These are phyloP conservation scores for Chlorella sp. DNA, from an alignment of 139 green algal genomes.

Conservation along the genomic window DNA sequence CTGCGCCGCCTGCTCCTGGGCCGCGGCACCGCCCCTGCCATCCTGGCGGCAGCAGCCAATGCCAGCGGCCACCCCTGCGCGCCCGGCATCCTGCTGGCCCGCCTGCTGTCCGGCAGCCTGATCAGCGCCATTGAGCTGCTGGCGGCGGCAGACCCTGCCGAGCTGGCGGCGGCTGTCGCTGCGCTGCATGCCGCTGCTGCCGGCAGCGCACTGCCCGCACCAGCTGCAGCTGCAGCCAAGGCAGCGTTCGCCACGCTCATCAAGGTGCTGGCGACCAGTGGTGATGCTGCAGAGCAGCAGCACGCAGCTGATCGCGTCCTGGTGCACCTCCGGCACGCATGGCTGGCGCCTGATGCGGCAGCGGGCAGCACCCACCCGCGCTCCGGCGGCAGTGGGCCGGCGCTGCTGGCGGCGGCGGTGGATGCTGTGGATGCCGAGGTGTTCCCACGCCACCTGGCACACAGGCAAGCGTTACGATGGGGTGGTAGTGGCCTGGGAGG, in stretches of 20 bases:
- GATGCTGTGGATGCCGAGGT: not conserved
- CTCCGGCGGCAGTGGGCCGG: not conserved
- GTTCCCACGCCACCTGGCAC: conserved; percentile 13
- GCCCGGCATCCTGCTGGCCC: not conserved
- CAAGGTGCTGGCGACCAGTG: conserved; percentile 2
- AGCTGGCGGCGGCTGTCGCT: not conserved
- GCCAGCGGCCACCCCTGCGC: conserved; percentile 4
- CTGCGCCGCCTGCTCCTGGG: conserved; percentile 1
- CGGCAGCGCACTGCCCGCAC: not conserved
- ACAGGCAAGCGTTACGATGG: not conserved
- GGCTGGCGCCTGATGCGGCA: not conserved
- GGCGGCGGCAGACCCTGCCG: not conserved
- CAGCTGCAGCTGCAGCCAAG: not conserved
- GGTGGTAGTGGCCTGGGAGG: too few species aligned
- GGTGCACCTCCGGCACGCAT: not conserved
- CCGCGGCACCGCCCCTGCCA: not conserved
- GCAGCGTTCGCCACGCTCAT: not conserved
- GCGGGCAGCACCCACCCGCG: not conserved
- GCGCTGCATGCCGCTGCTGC: not conserved
- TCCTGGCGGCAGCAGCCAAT: not conserved
- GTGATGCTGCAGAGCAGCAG: not conserved
- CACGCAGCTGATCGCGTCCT: not conserved
- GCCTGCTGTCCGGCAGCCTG: not conserved
- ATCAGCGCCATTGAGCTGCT: conserved; percentile 4
- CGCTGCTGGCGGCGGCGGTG: conserved; percentile 20